Evolutionary conservation across 2,329 filamentous ascomycete species (phyloP), one percentile per base, ranked within the genome.

Genomic region (Aspergillus alliaceus): DNA sequence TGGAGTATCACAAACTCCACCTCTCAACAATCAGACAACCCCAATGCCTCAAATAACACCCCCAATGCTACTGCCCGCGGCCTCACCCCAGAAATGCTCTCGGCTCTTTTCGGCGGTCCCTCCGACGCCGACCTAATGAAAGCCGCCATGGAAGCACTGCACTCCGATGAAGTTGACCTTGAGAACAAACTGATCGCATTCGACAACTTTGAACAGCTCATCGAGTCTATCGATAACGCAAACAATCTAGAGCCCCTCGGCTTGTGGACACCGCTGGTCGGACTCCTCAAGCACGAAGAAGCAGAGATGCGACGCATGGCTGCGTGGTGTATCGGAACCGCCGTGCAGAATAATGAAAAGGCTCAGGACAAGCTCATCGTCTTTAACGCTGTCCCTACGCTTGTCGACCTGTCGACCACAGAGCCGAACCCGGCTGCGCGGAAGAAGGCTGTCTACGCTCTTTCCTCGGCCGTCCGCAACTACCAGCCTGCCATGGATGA

Each of bases 121-220:
- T 91, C 89, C 2, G 93, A 99, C 62, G 92, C 95, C 22, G 91
- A 98, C 59, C 84, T 96, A 53, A 98, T 99, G 95, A 86, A 86
- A 67, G 86, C 89, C 52, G 83, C 90, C 61, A 96, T 99, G 86
- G 82, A 83, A 27, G 86, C 90, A 56, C 88, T 97, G 69, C 83
- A 81, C 9, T 85, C 86, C 18, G 78, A 86, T 8, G 82, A 88
- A 56, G 79, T 89, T 55, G 83, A 85, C 4, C 81, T 93, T 50
- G 88, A 91, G 42, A 85, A 91, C 76, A 91, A 90, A 74, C 77
- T 96, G 53, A 84, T 87, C 57, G 93, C 93, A 35, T 96, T 96
- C 76, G 93, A 96, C 83, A 96, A 97, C 78, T 89, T 97, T 61
- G 93, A 96, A 79, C 91, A 96, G 75, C 81, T 96, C 58, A 89